Evolutionary conservation across 176 grass and related monocot genomes (phyloP), one percentile per base, ranked within the genome.

Genomic region (Tillandsia leiboldiana): DNA sequence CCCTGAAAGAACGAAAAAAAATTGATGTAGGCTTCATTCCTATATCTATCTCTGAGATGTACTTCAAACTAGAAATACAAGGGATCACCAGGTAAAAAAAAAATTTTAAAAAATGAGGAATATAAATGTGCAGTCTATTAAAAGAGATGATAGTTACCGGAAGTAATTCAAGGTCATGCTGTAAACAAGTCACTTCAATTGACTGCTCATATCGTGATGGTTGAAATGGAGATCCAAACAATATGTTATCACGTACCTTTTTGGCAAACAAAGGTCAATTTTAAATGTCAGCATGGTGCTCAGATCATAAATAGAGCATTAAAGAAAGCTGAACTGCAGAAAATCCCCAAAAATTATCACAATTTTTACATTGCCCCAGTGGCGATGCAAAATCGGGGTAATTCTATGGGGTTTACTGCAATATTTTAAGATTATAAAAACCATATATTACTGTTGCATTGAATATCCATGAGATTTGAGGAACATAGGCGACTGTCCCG

Each of bases 391-490:
- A 42, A 42, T 5, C 4, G 4, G 5, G 33, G 33, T 42, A 42
- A 42, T 6, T 42, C 5, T 6, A 42, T 42, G 33, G 33, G 2
- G 33, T 7, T 42, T 42, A 4, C 33, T 42, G 33, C 33, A 42
- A 42, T 42, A 42, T 42, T 42, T 42, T 42, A 42, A 42, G 33
- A 42, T 42, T 42, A 29, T 75, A 84, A 22, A 73, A 51, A 72
- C 1, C 24, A 14, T 48, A 78, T 79, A 89, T 90, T 65, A 99
- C 94, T 0, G 89, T 99, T 65, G 94, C 94, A 84, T 99, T 99
- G 82, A 99, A 99, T 67, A 99, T 99, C 94, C 94, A 99, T 79
- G 94, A 99, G 85, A 99, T 77, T 84, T 99, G 94, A 90, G 94
- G 89, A 81, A 99, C 89, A 75, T 99, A 99, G 63, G 94, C 94